phyloP scores from a whole-genome alignment of 805 yeast species.

The Monosporozyma solicola region DNA sequence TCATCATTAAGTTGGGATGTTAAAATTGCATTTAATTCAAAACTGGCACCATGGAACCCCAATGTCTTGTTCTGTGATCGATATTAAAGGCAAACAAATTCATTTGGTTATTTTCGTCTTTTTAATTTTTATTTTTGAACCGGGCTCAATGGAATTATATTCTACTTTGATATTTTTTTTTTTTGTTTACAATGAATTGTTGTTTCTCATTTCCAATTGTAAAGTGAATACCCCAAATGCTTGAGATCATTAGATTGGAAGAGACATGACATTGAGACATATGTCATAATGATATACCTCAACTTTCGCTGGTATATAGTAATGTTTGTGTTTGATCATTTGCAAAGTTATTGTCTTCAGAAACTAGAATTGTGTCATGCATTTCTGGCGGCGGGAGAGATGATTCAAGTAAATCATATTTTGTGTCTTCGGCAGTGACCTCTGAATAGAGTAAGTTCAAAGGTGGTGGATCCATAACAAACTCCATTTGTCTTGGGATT shows the following conservation, averaged over 20 bases:
- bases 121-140: too few relatives aligned
- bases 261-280: not conserved
- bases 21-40: not conserved
- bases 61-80: too few relatives aligned
- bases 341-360: not conserved
- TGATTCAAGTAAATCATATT: not conserved
- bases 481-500: not conserved
- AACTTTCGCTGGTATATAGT: not conserved
- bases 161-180: too few relatives aligned
- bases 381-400: not conserved
- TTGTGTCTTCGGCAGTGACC: not conserved
- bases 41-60: too few relatives aligned
- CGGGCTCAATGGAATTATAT: too few relatives aligned
- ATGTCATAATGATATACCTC: not conserved
- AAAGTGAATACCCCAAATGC: not conserved
- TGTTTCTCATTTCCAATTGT: too few relatives aligned
- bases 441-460: not conserved
- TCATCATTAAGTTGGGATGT: slow-evolving; percentile 7
- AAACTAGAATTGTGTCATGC: not conserved
- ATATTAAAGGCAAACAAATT: too few relatives aligned
- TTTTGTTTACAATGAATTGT: too few relatives aligned
- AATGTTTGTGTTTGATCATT: not conserved
- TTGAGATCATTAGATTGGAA: too few relatives aligned
- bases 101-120: too few relatives aligned
- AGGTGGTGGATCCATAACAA: not conserved